These are phyloP conservation scores for Ophiostoma pallidulum DNA, from an alignment of 2,329 filamentous ascomycete genomes.

Conservation along the genomic window DNA sequence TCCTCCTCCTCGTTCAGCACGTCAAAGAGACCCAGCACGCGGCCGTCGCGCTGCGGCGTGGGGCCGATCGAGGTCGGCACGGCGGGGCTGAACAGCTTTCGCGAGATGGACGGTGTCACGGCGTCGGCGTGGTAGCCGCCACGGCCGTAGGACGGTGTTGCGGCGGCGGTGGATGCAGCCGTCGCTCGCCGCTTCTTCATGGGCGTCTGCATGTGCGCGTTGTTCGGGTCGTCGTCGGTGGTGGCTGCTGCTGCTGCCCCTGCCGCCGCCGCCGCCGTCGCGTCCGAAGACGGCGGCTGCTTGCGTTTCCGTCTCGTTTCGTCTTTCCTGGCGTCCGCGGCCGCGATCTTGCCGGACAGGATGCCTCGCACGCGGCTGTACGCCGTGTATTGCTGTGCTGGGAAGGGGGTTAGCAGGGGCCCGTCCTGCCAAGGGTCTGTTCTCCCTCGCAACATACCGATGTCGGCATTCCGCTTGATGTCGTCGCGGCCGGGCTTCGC, in stretches of 20 bases:
- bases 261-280: slow-evolving; percentile 5
- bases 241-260: slow-evolving; percentile 31
- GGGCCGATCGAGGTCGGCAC: slow-evolving; percentile 59
- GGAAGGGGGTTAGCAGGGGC: too few relatives aligned
- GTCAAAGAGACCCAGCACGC: slow-evolving; percentile 70
- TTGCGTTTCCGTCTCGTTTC: slow-evolving; percentile 32
- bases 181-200: neutral
- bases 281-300: slow-evolving; percentile 8
- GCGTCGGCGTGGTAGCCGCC: slow-evolving; percentile 20
- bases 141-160: neutral
- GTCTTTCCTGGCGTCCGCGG: slow-evolving; percentile 21
- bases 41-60: slow-evolving; percentile 70
- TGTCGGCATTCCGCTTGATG: slow-evolving; percentile 62
- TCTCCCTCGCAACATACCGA: slow-evolving; percentile 43
- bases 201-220: neutral
- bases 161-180: neutral
- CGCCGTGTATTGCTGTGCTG: slow-evolving; percentile 66
- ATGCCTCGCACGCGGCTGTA: slow-evolving; percentile 59
- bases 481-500: slow-evolving; percentile 63
- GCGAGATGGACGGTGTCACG: slow-evolving; percentile 45
- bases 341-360: slow-evolving; percentile 42
- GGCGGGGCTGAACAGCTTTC: slow-evolving; percentile 51
- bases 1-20: slow-evolving; percentile 45
- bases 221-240: slow-evolving; percentile 24
- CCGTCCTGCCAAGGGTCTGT: too few relatives aligned